Evolutionary conservation across 768 basidiomycete species (phyloP).

Genomic region (Solioccasus polychromus): DNA sequence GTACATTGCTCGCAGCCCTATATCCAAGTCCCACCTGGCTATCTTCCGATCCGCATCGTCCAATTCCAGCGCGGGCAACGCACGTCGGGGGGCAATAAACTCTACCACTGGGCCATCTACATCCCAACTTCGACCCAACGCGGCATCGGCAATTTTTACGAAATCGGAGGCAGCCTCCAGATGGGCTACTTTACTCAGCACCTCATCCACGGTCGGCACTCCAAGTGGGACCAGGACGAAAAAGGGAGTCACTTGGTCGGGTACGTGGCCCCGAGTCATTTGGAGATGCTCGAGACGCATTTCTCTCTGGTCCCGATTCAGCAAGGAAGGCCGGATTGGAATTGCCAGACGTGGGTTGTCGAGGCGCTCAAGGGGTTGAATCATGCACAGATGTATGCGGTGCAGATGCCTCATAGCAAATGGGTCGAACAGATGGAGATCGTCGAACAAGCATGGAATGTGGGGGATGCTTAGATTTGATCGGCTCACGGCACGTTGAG

Average conservation of each 20-base stretch:
- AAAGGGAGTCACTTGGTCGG: conserved; percentile 13
- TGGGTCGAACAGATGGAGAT: conserved; percentile 16
- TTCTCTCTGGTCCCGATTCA: conserved; percentile 12
- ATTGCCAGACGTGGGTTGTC: conserved; percentile 21
- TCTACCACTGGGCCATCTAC: conserved; percentile 23
- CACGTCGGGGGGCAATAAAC: background rate
- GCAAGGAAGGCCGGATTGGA: conserved; percentile 12
- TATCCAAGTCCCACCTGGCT: conserved; percentile 10
- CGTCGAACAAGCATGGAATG: conserved; percentile 15
- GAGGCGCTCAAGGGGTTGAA: conserved; percentile 16
- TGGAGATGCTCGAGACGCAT: conserved; percentile 6
- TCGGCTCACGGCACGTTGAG: too few relatives aligned
- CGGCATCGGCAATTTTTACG: conserved; percentile 21
- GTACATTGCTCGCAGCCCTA: conserved; percentile 1
- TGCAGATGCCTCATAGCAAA: conserved; percentile 12
- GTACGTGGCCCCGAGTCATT: conserved; percentile 2
- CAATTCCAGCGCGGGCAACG: conserved; percentile 14
- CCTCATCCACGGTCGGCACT: conserved; percentile 13
- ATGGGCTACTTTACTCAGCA: conserved; percentile 15
- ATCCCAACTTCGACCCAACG: conserved; percentile 17
- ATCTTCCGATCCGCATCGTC: conserved; percentile 14
- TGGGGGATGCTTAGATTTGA: conserved; percentile 17
- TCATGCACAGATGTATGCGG: conserved; percentile 11
- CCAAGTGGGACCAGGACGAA: conserved; percentile 12
- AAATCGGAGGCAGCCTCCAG: conserved; percentile 9